These are phyloP conservation scores for Tetrastigma voinierianum DNA, from an alignment of 164 flowering plant genomes.

Conservation along the genomic window DNA sequence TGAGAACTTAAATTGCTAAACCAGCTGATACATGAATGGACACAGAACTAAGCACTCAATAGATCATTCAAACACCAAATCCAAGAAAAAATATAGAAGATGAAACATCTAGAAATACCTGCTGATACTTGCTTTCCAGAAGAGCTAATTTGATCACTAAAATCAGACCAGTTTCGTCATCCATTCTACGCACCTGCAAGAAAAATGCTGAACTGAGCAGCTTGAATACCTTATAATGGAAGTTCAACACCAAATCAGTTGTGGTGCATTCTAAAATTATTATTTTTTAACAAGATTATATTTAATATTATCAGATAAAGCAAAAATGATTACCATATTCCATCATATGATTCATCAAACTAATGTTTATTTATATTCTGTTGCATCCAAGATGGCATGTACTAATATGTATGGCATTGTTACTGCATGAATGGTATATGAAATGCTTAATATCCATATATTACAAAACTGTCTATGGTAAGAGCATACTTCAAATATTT, in stretches of 20 bases:
- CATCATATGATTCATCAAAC: background rate
- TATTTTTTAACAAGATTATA: no score
- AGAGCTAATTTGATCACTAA: conserved; percentile 32
- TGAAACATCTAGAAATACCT: conserved; percentile 11
- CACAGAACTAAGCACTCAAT: no score
- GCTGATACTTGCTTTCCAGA: conserved; percentile 31
- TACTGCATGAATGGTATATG: background rate
- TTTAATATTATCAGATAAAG: background rate
- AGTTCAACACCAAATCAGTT: background rate
- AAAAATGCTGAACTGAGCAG: background rate
- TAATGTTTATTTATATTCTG: background rate
- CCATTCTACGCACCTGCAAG: conserved; percentile 29
- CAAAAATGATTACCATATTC: background rate
- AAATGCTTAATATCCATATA: no score
- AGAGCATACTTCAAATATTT: no score
- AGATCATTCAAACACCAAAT: no score
- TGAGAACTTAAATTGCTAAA: no score
- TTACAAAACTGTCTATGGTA: no score
- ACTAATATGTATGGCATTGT: background rate
- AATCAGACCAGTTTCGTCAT: conserved; percentile 35
- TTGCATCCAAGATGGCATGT: background rate
- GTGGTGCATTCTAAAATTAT: no score
- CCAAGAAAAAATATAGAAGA: no score
- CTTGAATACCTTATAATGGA: background rate
- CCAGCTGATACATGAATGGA: no score